Conservation (phyloP, 2,329 filamentous ascomycete genomes). For the Sarocladiaceae sp. region DNA sequence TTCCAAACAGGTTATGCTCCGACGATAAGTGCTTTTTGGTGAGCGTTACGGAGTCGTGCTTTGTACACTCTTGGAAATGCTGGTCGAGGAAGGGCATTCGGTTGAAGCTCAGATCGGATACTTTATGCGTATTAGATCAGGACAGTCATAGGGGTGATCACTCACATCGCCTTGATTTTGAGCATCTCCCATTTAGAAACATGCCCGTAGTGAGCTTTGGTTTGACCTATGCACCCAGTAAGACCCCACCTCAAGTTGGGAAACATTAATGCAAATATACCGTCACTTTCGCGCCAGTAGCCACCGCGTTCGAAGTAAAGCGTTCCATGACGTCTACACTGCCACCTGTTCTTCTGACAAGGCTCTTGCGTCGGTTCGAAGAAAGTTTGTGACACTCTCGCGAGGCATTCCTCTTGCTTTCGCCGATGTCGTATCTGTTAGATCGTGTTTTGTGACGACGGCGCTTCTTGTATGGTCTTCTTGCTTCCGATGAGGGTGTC, state of each 20-base stretch:
- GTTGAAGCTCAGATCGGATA: conserved; percentile 49
- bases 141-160: no score
- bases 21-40: background rate
- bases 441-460: conserved; percentile 51
- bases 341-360: background rate
- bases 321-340: conserved; percentile 44
- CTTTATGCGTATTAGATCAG: no score
- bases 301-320: conserved; percentile 52
- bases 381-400: background rate
- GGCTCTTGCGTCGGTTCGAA: background rate
- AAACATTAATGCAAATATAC: conserved; percentile 18
- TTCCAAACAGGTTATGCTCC: background rate
- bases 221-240: conserved; percentile 22
- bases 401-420: background rate
- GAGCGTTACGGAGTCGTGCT: conserved; percentile 15
- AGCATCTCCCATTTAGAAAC: conserved; percentile 26
- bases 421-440: conserved; percentile 46
- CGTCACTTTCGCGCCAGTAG: conserved; percentile 29
- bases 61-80: conserved; percentile 6
- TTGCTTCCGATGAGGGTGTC: no score
- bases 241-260: background rate
- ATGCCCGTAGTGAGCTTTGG: conserved; percentile 27
- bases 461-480: conserved; percentile 36
- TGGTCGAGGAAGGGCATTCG: conserved; percentile 37
- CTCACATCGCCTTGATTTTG: no score